Base-by-base conservation (phyloP, 2,329 filamentous ascomycete genomes). In the Hypoxylon sp. region DNA sequence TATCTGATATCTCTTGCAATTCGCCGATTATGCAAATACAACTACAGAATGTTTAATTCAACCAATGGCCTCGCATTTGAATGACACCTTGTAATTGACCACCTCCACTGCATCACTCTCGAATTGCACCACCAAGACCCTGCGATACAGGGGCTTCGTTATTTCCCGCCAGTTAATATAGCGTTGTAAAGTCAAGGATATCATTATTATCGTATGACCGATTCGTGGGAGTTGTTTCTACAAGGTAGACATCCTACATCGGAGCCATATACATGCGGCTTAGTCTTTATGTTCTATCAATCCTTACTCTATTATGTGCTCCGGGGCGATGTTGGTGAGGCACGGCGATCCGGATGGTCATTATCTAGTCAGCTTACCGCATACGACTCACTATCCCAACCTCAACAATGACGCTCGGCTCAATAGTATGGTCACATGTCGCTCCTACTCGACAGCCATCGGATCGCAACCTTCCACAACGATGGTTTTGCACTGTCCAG, bases 291-390 rank as follows among this genome's bases (percentile, higher is more conserved):
- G 55, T 52, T 70, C n/a, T 58, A 45, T 53, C 28, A 14, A 43
- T 60, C 50, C 46, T 56, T 30, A 41, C 43, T 32, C 46, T 68
- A 49, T 45, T 63, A 45, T 43, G 30, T 32, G 23, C 38, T 19
- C 32, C 21, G 50, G 41, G 36, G 25, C 50, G 63, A 51, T 60
- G 55, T 36, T 60, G 45, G 52, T 50, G 51, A 66, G 62, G 69
- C 67, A 64, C 61, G 58, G 49, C 45, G 62, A 57, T 66, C 64
- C 62, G 56, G 50, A 61, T 64, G 56, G 50, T 63, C 41, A 63
- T 56, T 52, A 53, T 68, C 58, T 61, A 67, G 65, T 72, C 70
- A 72, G 70, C 70, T 72, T 72, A 72, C 70, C 62, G 65, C 62
- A 70, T 70, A 67, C 52, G 21, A 36, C 32, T 60, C 28, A 63